Base-by-base conservation (phyloP, 1,284 basidiomycete genomes). In the Leccinum angustisporum region DNA sequence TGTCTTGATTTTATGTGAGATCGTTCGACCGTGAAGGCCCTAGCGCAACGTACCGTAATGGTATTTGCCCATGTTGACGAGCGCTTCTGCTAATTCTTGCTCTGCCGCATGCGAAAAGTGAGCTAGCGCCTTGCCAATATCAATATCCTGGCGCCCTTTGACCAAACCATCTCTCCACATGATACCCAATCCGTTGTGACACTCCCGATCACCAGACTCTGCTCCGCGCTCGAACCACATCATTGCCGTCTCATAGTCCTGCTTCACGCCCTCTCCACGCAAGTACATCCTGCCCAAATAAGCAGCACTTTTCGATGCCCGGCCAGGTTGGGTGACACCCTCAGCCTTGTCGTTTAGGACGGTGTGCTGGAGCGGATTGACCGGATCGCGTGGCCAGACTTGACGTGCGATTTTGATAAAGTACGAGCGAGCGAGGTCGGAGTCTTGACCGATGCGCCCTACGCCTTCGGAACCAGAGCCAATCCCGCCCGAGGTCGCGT, bases 241-340 rank as follows among this genome's bases (percentile, higher is more conserved):
- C 78, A 88, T 93, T 13, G 97, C 97, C 62, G 86, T 78, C 21
- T 78, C 79, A 48, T 84, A 83, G 75, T 98, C 93, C 66, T 84
- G 82, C 69, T 88, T 88, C 27, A 94, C 87, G 9, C 97, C 97
- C 74, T 99, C 97, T 0, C 97, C 97, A 43, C 97, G 82, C 46
- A 99, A 77, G 68, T 92, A 93, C 95, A 99, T 98, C 61, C 92
- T 83, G 0, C 97, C 97, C 2, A 99, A 75, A 72, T 91, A 96
- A 2, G 85, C 91, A 5, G 94, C 94, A 55, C 92, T 89, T 2
- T 87, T 84, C 0, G 92, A 87, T 0, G 91, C 90, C 64, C 88
- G 87, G 21, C 84, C 84, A 2, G 86, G 77, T 2, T 83, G 81
- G 6, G 83, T 80, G 31, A 86, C 81, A 18, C 83, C 83, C 65